Evolutionary conservation across 352 stramenopile genomes (phyloP).

Genomic region (Phytophthora gonapodyides): DNA sequence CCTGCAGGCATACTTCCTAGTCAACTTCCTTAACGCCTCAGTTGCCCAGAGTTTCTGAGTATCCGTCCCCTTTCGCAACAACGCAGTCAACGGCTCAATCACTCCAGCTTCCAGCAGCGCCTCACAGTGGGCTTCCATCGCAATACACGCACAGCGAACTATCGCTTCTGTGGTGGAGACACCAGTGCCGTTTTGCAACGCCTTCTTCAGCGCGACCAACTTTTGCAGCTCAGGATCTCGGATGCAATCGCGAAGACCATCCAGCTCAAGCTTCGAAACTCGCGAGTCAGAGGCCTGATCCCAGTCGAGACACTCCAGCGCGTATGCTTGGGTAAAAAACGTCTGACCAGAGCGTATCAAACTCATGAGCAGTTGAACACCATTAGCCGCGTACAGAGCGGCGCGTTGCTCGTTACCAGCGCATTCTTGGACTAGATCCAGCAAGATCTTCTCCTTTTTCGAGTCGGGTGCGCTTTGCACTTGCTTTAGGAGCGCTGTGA

Average conservation of each 20-base stretch:
- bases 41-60: no score
- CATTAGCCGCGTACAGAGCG: conserved; percentile 2
- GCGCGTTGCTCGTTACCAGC: background rate
- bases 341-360: conserved; percentile 4
- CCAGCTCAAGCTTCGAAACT: background rate
- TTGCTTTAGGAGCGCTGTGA: no score
- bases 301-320: conserved; percentile 10
- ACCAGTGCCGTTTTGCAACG: background rate
- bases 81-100: no score
- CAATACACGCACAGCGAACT: conserved; percentile 6
- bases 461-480: no score
- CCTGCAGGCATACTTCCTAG: no score
- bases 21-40: no score
- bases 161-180: background rate
- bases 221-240: background rate
- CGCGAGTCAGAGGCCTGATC: background rate
- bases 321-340: conserved; percentile 7
- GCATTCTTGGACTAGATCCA: conserved; percentile 3
- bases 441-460: background rate
- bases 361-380: background rate
- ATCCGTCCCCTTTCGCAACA: no score
- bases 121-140: background rate
- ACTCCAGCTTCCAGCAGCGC: background rate
- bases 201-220: background rate
- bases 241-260: conserved; percentile 4